Conservation (phyloP, 106 monocot genomes). For the Dioscorea alata region DNA sequence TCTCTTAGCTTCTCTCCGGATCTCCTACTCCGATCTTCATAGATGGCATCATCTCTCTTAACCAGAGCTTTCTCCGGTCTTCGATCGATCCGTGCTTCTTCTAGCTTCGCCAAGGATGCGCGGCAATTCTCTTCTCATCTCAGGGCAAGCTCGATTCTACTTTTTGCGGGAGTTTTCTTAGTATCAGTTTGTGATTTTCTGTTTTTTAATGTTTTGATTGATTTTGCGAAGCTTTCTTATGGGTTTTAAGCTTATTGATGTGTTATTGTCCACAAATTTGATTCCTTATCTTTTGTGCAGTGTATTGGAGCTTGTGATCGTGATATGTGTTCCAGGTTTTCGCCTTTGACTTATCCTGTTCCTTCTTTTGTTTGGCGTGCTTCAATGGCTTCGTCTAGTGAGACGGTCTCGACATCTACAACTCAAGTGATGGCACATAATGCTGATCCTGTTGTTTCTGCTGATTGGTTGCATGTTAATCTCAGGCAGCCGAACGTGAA, state of each 20-base stretch:
- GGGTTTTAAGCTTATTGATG: too few species aligned
- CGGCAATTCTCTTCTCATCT: constrained; percentile 3
- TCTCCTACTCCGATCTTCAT: not conserved
- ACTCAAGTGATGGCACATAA: constrained; percentile 14
- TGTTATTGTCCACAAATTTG: not conserved
- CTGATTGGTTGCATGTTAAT: constrained; percentile 64
- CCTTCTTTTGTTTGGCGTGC: constrained; percentile 22
- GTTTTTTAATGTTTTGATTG: not conserved
- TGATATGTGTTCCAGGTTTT: not conserved
- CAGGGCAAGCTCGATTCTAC: constrained; percentile 14
- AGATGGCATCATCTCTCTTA: constrained; percentile 28
- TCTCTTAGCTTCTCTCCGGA: too few species aligned
- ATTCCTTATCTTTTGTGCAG: constrained; percentile 16
- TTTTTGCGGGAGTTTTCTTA: not conserved
- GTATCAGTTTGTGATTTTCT: not conserved
- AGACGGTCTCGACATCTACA: constrained; percentile 4
- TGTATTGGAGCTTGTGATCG: not conserved
- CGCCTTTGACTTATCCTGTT: constrained; percentile 12
- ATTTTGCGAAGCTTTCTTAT: too few species aligned
- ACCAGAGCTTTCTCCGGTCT: constrained; percentile 22
- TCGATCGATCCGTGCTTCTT: constrained; percentile 19
- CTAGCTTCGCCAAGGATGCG: constrained; percentile 9
- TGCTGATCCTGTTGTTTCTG: constrained; percentile 56
- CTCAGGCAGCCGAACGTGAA: constrained; percentile 55
- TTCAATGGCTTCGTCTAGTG: constrained; percentile 18